Base-by-base conservation (phyloP, 441 rosid species). In the Adansonia madagascariensis region DNA sequence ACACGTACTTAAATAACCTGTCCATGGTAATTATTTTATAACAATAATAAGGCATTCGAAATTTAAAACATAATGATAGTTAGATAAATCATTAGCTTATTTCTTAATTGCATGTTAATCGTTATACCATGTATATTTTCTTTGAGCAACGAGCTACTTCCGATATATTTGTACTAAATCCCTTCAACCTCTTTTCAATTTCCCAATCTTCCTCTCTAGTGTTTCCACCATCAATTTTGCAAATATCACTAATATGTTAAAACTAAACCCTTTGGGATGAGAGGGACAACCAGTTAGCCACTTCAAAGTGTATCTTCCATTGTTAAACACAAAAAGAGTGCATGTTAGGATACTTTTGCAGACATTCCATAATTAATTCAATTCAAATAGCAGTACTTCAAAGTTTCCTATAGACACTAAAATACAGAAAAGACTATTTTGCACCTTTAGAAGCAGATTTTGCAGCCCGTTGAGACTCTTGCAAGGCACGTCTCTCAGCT, bases 401-500 rank as follows among this genome's bases (percentile, higher is more conserved):
- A 50, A 17, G 15, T 18, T 63, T 9, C 10, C 6, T 1, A n/a
- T n/a, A 18, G 15, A 14, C 50, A 75, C 8, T 44, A 3, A 76
- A 49, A 76, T 4, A 11, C 56, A 24, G 59, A 71, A 71, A 71
- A 39, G 0, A 11, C 50, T 10, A 6, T 27, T 41, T 68, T n/a
- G 73, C 80, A 94, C 98, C 98, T 93, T 86, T 92, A 35, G 88
- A 88, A 77, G 90, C 89, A 81, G 89, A 91, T 80, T 94, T 94
- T 17, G 92, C 92, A 76, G 96, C 96, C 50, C 98, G 86, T 74
- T 93, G 94, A 50, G 95, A 82, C 74, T 95, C 97, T 87, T 95
- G 98, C 85, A 90, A 74, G 41, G 96, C 96, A 49, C 96, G 96
- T 56, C 97, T 84, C 82, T 95, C 99, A 71, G 98, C 91, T 84